Evolutionary conservation across 345 rosid species (phyloP), one percentile per base, ranked within the genome.

Genomic region (Geranium brycei): DNA sequence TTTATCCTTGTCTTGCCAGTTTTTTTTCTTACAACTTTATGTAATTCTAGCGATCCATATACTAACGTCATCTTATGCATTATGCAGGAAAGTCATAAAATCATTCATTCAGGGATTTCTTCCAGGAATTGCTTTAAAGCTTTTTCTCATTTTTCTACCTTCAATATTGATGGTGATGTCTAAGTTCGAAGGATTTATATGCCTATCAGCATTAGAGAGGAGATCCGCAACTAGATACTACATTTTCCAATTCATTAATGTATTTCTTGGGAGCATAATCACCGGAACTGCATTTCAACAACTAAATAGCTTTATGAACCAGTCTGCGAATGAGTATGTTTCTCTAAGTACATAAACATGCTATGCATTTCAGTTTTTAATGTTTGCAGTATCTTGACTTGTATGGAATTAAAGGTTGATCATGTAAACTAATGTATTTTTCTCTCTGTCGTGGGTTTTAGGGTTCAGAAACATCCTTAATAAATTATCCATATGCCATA

Each of bases 211-310:
- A 10, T 28, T 90, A 13, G 99, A 90, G 81, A 90, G 99, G 80
- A 82, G 91, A 79, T 80, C 91, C 2, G 96, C 99, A 0, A 72
- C 83, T 40, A 76, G 88, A 78, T 90, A 81, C 67, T 87, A 85
- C 70, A 76, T 88, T 66, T 93, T 93, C 76, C 91, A 83, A 68
- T 85, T 93, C 74, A 70, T 93, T 28, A 93, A 93, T 64, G 99
- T 90, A n/a, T 93, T 93, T 77, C 89, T 93, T 53, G 91, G 97
- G 62, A 93, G 95, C 80, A 88, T 93, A 61, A 84, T 93, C 19
- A 77, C 95, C 0, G 99, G 99, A 64, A 86, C 99, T 10, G 99
- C 97, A 31, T 87, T 93, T 78, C 95, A 90, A 68, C 99, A 90
- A 61, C 91, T 93, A 17, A 70, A 90, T 62, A 85, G 73, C 64